Evolutionary conservation across 441 rosid genomes (phyloP), one percentile per base, ranked within the genome.

Genomic region (Corymbia citriodora): DNA sequence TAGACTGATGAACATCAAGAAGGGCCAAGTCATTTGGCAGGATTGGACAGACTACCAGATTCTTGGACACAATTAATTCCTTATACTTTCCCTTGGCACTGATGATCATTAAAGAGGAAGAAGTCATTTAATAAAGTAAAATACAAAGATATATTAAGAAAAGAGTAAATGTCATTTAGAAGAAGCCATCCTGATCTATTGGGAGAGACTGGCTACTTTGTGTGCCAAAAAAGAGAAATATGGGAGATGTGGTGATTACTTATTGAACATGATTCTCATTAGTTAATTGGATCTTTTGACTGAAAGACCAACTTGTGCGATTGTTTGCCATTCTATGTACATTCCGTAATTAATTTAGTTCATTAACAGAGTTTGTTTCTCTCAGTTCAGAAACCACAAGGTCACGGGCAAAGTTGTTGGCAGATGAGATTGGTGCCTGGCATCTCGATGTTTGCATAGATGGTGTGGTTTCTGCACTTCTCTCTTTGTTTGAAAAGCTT

Each of bases 341-440:
- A 55, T 55, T 55, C 50, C 23, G 68, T 36, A 40, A 33, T 88
- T 65, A 50, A 45, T 55, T 49, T 40, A 90, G 70, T 72, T 40
- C 31, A 48, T 19, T 85, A 52, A 89, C 57, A 27, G 85, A 49
- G 40, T 70, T 88, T 50, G 29, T 55, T 82, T 79, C 82, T 91
- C 93, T 87, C 95, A 97, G 99, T 94, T 98, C 99, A 48, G 94
- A 94, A 89, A 94, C 94, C 90, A 97, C 99, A 87, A 96, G 93
- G 92, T 92, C 79, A 91, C 95, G 97, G 87, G 99, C 99, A 89
- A 97, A 96, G 96, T 93, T 92, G 88, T 95, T 98, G 82, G 97
- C 99, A 50, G 95, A 95, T n/a, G 99, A 98, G 95, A 97, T 98
- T 23, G 99, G 99, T 87, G 93, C 99, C 15, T 97, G 99, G 99